Evolutionary conservation across 2,329 filamentous ascomycete species (phyloP).

Genomic region (Paracoccidioides brasiliensis): DNA sequence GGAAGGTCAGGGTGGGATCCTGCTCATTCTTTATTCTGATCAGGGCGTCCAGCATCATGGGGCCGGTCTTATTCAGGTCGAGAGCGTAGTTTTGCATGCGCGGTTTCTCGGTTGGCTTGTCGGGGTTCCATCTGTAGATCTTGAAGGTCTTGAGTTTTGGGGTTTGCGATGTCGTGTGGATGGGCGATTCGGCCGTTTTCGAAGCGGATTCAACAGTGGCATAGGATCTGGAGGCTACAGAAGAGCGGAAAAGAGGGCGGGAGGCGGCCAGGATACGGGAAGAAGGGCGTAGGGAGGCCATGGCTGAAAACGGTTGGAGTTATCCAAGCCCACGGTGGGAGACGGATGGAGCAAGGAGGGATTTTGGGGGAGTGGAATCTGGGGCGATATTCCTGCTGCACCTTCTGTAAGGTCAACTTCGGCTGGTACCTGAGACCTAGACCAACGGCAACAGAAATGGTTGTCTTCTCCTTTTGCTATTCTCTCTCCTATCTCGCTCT

Average conservation of each 20-base stretch:
- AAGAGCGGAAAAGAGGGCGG: slow-evolving; percentile 30
- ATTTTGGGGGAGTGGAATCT: too few relatives aligned
- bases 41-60: slow-evolving; percentile 94
- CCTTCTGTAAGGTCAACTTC: too few relatives aligned
- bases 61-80: slow-evolving; percentile 96
- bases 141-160: slow-evolving; percentile 83
- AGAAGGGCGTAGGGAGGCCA: slow-evolving; percentile 38
- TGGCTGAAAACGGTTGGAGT: slow-evolving; percentile 13
- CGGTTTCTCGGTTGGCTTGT: slow-evolving; percentile 82
- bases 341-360: not conserved
- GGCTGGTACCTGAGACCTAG: too few relatives aligned
- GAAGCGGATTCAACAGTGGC: slow-evolving; percentile 32
- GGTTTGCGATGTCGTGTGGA: slow-evolving; percentile 44
- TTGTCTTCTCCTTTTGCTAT: too few relatives aligned
- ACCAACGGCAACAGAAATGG: too few relatives aligned
- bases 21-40: slow-evolving; percentile 99
- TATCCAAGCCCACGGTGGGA: not conserved
- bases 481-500: too few relatives aligned
- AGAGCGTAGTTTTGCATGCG: slow-evolving; percentile 89
- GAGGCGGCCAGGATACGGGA: slow-evolving; percentile 33
- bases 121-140: slow-evolving; percentile 98
- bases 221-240: slow-evolving; percentile 32
- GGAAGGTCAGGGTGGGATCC: slow-evolving; percentile 91
- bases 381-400: too few relatives aligned
- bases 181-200: slow-evolving; percentile 47